A percentile compares a stretch with the other conserved stretches of the same genome.
These are phyloP conservation scores for Sicyos edulis DNA, from an alignment of 306 rosid species.

Conservation along the genomic window DNA sequence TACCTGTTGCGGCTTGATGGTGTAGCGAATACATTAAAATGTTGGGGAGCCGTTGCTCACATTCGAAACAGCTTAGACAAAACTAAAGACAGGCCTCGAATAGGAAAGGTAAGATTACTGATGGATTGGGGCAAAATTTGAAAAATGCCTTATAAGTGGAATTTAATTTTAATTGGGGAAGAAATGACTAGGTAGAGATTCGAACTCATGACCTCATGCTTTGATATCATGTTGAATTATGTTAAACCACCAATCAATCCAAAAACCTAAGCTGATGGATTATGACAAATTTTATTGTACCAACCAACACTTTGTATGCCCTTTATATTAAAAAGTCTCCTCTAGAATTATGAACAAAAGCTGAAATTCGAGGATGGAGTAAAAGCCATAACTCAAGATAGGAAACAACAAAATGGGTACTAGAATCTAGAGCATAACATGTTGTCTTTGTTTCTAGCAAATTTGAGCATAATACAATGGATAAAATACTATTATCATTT, in stretches of 20 bases:
- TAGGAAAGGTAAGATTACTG: constrained; percentile 63
- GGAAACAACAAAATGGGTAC: background rate
- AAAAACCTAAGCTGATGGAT: too few species aligned
- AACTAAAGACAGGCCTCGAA: constrained; percentile 82
- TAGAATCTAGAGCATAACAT: background rate
- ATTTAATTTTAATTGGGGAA: too few species aligned
- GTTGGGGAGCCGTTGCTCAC: constrained; percentile 99
- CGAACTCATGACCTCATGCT: too few species aligned
- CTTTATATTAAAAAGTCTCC: background rate
- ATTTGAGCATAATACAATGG: background rate
- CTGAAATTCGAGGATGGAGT: background rate
- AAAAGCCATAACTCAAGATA: background rate
- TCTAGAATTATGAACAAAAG: background rate
- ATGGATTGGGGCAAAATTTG: too few species aligned
- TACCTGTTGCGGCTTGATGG: constrained; percentile 88
- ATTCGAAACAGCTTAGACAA: constrained; percentile 78
- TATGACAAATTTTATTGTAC: too few species aligned
- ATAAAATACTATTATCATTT: background rate
- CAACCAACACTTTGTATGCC: too few species aligned
- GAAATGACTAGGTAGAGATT: too few species aligned
- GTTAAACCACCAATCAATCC: too few species aligned
- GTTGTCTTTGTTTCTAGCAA: background rate
- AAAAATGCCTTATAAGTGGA: too few species aligned
- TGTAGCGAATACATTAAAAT: constrained; percentile 76
- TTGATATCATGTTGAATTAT: too few species aligned